A percentile compares a stretch with the other conserved stretches of the same genome.
Conservation (phyloP, 73 alveolate genomes). For the Paramecium sonneborni region DNA sequence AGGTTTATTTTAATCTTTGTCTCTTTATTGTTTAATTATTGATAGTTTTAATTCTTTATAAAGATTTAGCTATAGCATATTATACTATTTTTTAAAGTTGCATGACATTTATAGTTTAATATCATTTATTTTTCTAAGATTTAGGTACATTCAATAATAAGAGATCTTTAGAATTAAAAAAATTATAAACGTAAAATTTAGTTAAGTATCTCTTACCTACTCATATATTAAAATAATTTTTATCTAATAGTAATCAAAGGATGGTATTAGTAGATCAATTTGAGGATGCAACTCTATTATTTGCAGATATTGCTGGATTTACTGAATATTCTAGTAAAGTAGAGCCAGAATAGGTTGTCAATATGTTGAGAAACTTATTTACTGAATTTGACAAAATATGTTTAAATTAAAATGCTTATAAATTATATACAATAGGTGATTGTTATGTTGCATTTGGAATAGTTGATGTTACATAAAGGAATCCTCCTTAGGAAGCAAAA, state of each 20-base stretch:
- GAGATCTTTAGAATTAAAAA: slow-evolving; percentile 33
- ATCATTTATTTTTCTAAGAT: slow-evolving; percentile 33
- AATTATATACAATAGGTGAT: slow-evolving; percentile 92
- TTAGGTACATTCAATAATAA: slow-evolving; percentile 38
- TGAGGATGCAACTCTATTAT: slow-evolving; percentile 81
- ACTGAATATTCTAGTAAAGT: slow-evolving; percentile 82
- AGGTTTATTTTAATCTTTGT: neutral
- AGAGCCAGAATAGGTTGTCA: slow-evolving; percentile 84
- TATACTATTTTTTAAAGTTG: slow-evolving; percentile 18
- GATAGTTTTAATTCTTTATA: neutral
- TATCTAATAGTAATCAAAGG: slow-evolving; percentile 75
- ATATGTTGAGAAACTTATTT: slow-evolving; percentile 80
- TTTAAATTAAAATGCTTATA: slow-evolving; percentile 74
- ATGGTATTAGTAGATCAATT: slow-evolving; percentile 79
- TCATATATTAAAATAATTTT: slow-evolving; percentile 60
- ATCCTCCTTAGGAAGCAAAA: slow-evolving; percentile 80
- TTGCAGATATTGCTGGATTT: slow-evolving; percentile 90
- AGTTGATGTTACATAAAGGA: slow-evolving; percentile 81
- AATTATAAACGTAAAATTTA: neutral
- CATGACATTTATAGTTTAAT: neutral
- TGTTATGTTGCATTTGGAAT: slow-evolving; percentile 90
- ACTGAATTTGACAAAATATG: slow-evolving; percentile 84
- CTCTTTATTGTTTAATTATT: neutral
- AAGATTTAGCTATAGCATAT: neutral
- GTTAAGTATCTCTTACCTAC: slow-evolving; percentile 59